Evolutionary conservation across 768 basidiomycete genomes (phyloP), one percentile per base, ranked within the genome.

Genomic region (Terana coerulea): DNA sequence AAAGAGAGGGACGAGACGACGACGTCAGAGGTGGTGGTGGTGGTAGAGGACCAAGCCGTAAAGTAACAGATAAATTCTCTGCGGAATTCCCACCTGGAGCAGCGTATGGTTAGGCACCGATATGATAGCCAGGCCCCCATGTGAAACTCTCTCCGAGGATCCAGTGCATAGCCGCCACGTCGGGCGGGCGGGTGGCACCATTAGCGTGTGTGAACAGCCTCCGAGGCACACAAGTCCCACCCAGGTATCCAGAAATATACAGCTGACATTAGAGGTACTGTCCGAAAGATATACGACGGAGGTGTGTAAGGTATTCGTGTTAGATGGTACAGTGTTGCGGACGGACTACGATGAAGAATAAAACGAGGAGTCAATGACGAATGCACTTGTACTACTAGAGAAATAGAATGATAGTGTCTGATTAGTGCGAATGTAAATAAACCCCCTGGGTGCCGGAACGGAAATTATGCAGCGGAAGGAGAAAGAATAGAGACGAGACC

Each of bases 351-450:
- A 48, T 35, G 52, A 30, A 37, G 40, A 46, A 54, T 22, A 25
- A 43, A 48, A 49, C 28, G 40, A 44, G 36, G 30, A 31, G 36
- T 28, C n/a, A 45, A 46, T 25, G 8, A 26, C 9, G 50, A 46
- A 34, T 46, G 54, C 44, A 49, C 37, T 47, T 51, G 42, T 39
- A 55, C 48, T 51, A 51, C 31, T 49, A 54, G 45, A 50, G 21
- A 45, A 51, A 47, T 30, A 54, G 41, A 50, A 45, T 43, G 41
- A 30, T 24, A 53, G 33, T 48, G 51, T 57, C 55, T 52, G 51
- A 57, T 57, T 57, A 57, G 51, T 53, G 52, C 51, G 47, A 56
- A 57, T 42, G 29, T 21, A 36, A 43, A n/a, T 26, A 44, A 48
- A 53, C 55, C 51, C 55, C 55, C 52, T 21, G 54, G 54, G 54